Evolutionary conservation across 225 moss, liverwort and hornwort genomes (phyloP).

Genomic region (Sphagnum contortum): DNA sequence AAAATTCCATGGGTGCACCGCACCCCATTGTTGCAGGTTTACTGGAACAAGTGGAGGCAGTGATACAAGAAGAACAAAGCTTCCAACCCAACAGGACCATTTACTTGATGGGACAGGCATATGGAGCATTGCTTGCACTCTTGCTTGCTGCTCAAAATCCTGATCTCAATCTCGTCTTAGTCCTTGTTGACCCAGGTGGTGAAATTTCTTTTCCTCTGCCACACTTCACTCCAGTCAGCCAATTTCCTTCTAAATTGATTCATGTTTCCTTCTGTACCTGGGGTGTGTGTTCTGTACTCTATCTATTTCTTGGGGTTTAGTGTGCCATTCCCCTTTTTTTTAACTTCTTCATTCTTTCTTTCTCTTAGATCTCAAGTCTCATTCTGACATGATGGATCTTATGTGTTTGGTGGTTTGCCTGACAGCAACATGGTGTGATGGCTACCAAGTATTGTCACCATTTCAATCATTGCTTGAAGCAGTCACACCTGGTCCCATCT

Average conservation of each 20-base stretch:
- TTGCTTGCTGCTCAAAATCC: conserved; percentile 78
- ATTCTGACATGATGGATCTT: too few species aligned
- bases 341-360: too few species aligned
- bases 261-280: too few species aligned
- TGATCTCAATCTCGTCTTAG: conserved; percentile 54
- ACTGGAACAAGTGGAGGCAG: conserved; percentile 49
- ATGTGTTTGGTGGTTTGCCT: conserved; percentile 12
- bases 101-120: conserved; percentile 71
- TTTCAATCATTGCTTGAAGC: conserved; percentile 28
- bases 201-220: too few species aligned
- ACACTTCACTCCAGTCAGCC: too few species aligned
- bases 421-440: conserved; percentile 40
- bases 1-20: too few species aligned
- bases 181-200: conserved; percentile 67
- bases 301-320: too few species aligned
- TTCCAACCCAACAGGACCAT: conserved; percentile 31
- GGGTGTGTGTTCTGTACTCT: too few species aligned
- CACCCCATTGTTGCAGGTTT: conserved; percentile 35
- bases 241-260: too few species aligned
- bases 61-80: conserved; percentile 42
- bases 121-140: conserved; percentile 67
- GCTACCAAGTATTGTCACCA: conserved; percentile 21
- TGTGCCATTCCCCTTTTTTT: too few species aligned
- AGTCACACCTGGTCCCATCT: conserved; percentile 28
- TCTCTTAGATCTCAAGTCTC: too few species aligned